Evolutionary conservation across 2,329 filamentous ascomycete species (phyloP).

Genomic region (Pseudogymnoascus sp.): DNA sequence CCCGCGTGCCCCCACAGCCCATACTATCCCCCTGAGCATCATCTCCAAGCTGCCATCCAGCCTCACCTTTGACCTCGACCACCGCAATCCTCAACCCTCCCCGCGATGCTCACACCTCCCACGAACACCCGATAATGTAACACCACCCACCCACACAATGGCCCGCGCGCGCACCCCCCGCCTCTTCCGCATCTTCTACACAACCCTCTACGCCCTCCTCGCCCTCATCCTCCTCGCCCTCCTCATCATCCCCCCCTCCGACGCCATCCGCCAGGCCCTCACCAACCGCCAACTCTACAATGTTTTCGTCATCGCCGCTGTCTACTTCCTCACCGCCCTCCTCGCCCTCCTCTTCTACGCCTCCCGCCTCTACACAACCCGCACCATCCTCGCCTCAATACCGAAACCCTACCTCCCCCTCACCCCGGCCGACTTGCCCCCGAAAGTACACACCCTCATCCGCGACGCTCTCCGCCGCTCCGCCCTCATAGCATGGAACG

Average conservation of each 20-base stretch:
- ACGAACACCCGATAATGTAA: neutral
- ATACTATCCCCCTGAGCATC: neutral
- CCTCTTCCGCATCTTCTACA: constrained; percentile 74
- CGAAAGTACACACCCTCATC: constrained; percentile 68
- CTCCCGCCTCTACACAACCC: constrained; percentile 77
- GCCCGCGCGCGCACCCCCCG: neutral
- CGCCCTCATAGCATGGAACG: constrained; percentile 72
- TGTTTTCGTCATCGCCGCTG: constrained; percentile 70
- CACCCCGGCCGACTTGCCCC: constrained; percentile 73
- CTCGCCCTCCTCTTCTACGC: constrained; percentile 70
- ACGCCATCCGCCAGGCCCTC: constrained; percentile 71
- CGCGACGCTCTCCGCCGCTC: constrained; percentile 64
- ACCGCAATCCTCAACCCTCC: neutral
- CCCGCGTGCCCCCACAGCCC: neutral
- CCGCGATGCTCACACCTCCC: neutral
- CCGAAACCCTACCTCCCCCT: constrained; percentile 81
- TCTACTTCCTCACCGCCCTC: constrained; percentile 64
- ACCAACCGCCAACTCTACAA: constrained; percentile 61
- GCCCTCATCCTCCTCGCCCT: constrained; percentile 65
- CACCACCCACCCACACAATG: neutral
- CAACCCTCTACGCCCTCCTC: constrained; percentile 66
- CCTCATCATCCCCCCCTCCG: constrained; percentile 70
- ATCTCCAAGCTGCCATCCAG: neutral
- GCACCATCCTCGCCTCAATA: constrained; percentile 69
- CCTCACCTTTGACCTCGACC: neutral